These are phyloP conservation scores for Casuarina glauca DNA, from an alignment of 306 rosid species.

Conservation along the genomic window DNA sequence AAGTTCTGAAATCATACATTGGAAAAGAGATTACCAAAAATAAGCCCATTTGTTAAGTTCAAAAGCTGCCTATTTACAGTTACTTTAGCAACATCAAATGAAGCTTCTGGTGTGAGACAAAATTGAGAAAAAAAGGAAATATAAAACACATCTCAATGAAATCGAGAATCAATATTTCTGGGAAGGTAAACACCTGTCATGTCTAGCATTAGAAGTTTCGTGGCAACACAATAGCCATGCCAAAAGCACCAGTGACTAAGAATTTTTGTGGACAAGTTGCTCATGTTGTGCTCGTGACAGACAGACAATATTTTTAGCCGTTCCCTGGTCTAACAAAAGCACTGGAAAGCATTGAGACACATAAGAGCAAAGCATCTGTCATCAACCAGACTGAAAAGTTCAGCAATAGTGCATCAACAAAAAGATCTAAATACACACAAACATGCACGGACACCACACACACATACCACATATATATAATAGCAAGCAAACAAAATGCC, in stretches of 20 bases:
- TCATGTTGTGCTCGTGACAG: not conserved
- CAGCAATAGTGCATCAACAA: not conserved
- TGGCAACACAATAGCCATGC: not conserved
- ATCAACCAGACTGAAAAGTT: conserved; percentile 8
- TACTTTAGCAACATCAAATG: not conserved
- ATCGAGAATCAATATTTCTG: not conserved
- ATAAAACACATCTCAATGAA: not conserved
- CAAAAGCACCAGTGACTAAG: not conserved
- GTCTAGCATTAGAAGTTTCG: not conserved
- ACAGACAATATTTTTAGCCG: not conserved
- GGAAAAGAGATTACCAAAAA: not conserved
- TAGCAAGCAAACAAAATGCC: not conserved
- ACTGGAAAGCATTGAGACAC: not conserved
- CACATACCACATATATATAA: not conserved
- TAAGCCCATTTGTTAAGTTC: not conserved
- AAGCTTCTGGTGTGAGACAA: not conserved
- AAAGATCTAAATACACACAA: not conserved
- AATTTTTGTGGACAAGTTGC: not conserved
- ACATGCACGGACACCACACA: too few relatives aligned
- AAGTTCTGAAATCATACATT: not conserved
- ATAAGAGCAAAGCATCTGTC: conserved; percentile 4
- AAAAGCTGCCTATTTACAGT: not conserved
- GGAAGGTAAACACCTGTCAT: not conserved
- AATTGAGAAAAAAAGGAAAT: not conserved
- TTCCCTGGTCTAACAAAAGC: not conserved